Base-by-base conservation (phyloP, 768 basidiomycete species). In the Termitomyces sp. region DNA sequence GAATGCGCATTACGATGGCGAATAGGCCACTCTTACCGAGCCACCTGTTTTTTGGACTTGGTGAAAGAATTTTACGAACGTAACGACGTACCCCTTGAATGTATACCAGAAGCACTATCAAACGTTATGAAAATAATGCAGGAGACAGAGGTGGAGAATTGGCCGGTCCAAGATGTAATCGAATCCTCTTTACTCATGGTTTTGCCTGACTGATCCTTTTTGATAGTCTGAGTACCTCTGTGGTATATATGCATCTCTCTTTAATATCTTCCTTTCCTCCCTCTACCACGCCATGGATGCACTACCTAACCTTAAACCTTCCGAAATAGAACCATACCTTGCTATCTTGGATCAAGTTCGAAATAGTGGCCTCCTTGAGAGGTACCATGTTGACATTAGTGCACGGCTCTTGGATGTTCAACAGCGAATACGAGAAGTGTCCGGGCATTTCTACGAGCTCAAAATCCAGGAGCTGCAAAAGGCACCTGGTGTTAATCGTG, bases 1-100 rank as follows among this genome's bases (percentile, higher is more conserved):
- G 91, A 95, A 63, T 95, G 93, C 63, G 92, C 92, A 3, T 63
- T 90, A 58, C 81, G 93, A 41, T 98, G 97, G 97, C 80, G 96
- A 46, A 87, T 98, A 59, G 82, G 85, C 2, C 87, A 88, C 60
- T 75, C 88, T 17, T 91, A 89, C 66, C 85, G 90, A 34, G 86
- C 82, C 0, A 79, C 86, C 10, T 87, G 86, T 65, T 97, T 95
- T 75, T 73, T 97, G 64, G 89, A 92, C 54, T 78, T 93, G 53
- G 91, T 98, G 52, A 88, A 85, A 60, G 84, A 88, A 49, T 86
- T 94, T 67, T 97, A 89, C 66, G 90, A 95, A 72, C 83, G 89
- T 34, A 87, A 90, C 60, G 87, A 94, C 60, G 92, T 98, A 5
- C 97, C 97, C 2, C 75, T 96, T 66, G 96, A 96, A 66, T 98